Evolutionary conservation across 2,329 filamentous ascomycete species (phyloP).

Genomic region (Sporothrix brunneoviolacea): DNA sequence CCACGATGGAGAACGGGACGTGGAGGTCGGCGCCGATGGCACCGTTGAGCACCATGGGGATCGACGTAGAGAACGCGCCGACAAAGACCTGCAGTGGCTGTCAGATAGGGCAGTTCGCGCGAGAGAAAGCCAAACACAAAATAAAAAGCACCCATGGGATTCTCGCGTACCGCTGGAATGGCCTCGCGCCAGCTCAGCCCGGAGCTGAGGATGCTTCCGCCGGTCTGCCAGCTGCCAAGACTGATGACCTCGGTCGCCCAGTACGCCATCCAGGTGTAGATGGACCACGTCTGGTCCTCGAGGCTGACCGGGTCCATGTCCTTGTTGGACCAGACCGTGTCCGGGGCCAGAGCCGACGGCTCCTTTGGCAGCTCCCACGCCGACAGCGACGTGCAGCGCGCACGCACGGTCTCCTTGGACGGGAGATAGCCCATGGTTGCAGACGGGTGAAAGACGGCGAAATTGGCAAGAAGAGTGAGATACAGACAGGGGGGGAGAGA

Average conservation of each 20-base stretch:
- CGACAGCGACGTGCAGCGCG: conserved; percentile 2
- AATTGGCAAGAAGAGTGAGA: no score
- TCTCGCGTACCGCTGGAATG: no score
- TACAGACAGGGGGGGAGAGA: no score
- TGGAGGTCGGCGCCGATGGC: conserved; percentile 31
- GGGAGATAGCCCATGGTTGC: neutral
- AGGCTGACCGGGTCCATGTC: conserved; percentile 16
- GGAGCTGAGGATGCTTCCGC: conserved; percentile 4
- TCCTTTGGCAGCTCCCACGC: conserved; percentile 7
- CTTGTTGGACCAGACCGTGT: conserved; percentile 5
- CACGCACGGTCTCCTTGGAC: neutral
- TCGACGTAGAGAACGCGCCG: conserved; percentile 48
- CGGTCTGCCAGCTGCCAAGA: conserved; percentile 9
- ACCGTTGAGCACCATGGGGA: conserved; percentile 33
- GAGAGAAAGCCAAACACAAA: no score
- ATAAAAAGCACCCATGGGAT: no score
- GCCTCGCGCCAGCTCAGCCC: conserved; percentile 14
- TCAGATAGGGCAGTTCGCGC: no score
- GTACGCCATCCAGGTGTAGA: conserved; percentile 15
- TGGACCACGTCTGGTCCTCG: conserved; percentile 16
- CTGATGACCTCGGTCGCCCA: conserved; percentile 16
- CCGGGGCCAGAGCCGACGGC: neutral
- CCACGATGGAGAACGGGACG: conserved; percentile 31
- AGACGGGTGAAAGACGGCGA: no score
- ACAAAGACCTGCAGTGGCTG: no score